Evolutionary conservation across 495 filamentous ascomycete genomes (phyloP).

Genomic region (Xylaria curta): DNA sequence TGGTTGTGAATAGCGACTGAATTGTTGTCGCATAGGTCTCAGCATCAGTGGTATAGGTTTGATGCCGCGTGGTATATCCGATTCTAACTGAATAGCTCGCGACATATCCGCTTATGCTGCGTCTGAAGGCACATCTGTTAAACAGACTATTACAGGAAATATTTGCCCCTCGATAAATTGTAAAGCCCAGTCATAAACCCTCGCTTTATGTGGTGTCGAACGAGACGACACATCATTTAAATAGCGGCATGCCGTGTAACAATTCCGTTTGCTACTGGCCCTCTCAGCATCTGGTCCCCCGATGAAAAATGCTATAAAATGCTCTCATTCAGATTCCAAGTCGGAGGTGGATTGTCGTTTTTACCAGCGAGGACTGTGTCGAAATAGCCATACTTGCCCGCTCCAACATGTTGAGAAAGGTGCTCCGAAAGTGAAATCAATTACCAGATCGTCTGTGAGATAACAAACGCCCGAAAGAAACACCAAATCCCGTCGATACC

Average conservation of each 20-base stretch:
- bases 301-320: background rate
- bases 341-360: background rate
- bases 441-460: background rate
- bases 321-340: background rate
- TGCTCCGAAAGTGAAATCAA: background rate
- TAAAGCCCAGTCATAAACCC: too few relatives aligned
- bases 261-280: background rate
- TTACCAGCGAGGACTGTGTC: background rate
- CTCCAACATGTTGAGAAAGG: background rate
- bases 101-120: slow-evolving; percentile 30
- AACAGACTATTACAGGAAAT: too few relatives aligned
- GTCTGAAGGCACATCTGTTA: slow-evolving; percentile 34
- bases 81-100: slow-evolving; percentile 23
- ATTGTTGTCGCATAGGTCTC: slow-evolving; percentile 28
- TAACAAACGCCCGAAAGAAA: background rate
- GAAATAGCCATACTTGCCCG: slow-evolving; percentile 3
- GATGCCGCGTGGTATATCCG: slow-evolving; percentile 9
- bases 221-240: background rate
- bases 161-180: too few relatives aligned
- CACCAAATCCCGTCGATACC: background rate
- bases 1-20: slow-evolving; percentile 36
- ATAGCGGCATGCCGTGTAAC: slow-evolving; percentile 9
- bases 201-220: background rate
- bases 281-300: too few relatives aligned
- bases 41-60: slow-evolving; percentile 30